Evolutionary conservation across 768 basidiomycete genomes (phyloP), one percentile per base, ranked within the genome.

Genomic region (Psilocybe cyanescens): DNA sequence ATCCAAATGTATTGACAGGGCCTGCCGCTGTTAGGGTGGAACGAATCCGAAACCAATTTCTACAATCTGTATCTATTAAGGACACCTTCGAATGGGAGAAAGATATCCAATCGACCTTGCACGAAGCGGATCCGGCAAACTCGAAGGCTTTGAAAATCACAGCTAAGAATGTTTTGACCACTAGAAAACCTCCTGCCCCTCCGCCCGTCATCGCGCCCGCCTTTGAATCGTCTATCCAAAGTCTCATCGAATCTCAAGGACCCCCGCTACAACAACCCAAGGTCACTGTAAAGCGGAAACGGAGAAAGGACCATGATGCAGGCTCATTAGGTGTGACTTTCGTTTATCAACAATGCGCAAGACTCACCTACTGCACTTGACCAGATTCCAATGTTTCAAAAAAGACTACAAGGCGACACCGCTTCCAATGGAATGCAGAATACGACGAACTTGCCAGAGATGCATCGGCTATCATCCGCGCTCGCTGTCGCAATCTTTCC

Each of bases 401-500:
- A 83, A 45, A 79, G 77, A 8, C 68, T 14, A 65, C 68, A 48
- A 80, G 89, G 55, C 82, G 91, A 16, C 83, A 87, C 51, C 81
- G 89, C 57, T 94, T 94, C 70, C 85, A 86, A 51, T 99, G 94
- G 95, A 92, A 85, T 57, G 75, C 83, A 44, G 92, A 96, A 53
- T 94, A 89, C 58, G 95, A 98, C 58, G 97, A 99, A 62, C 83
- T 95, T 41, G 89, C 90, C 28, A 85, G 90, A 57, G 97, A 99
- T 69, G 89, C 90, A 0, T 88, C 87, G 49, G 90, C 86, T 9
- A 88, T 99, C 64, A 85, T 98, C 60, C 85, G 85, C 66, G 90
- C 89, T 37, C 89, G 96, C 14, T 91, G 90, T 68, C 83, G 91
- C 41, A 71, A 77, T 60, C 72, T 80, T 14, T 76, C 83, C 35